Evolutionary conservation across 106 monocot species (phyloP), one percentile per base, ranked within the genome.

Genomic region (Dendrobium chrysotoxum): DNA sequence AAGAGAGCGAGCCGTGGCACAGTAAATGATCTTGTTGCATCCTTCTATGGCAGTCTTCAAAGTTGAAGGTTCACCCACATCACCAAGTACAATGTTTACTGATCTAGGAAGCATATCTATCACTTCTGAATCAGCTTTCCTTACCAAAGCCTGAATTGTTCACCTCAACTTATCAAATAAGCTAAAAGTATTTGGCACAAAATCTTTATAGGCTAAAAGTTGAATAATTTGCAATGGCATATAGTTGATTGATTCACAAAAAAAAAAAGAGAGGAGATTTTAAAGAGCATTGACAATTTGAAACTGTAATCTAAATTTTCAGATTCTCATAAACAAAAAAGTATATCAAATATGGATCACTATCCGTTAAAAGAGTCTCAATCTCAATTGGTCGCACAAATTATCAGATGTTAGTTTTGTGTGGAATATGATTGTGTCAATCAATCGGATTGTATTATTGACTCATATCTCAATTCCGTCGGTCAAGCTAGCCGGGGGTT

Each of bases 1-100:
- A 79, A 89, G 31, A 47, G 96, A 94, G 30, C 94, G 90, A 73
- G 96, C 96, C 23, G 94, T 97, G 30, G 96, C 96, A 81, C 96
- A 97, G 65, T 97, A 97, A 25, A 97, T 97, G 76, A 97, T 88
- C 82, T 97, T 97, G 84, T 86, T 94, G 87, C 94, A 94, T 44
- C 94, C 92, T 80, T 85, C 80, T 20, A 97, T 89, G 25, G 96
- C 96, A 53, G 82, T 55, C 58, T 76, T 89, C 38, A 97, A 64
- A 5, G 96, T 88, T 30, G 87, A 86, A 61, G 86, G 79, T 74
- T 97, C 96, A 70, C 96, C 96, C 2, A 97, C 94, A 87, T 97
- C 96, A 26, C 96, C 96, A 68, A 94, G 84, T 77, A 91, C 90
- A 72, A 92, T 84, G 68, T 42, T 65, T 83, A 97, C 94, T 40